phyloP scores from a whole-genome alignment of 2,329 filamentous ascomycete genomes.

The Karstenula rhodostoma region DNA sequence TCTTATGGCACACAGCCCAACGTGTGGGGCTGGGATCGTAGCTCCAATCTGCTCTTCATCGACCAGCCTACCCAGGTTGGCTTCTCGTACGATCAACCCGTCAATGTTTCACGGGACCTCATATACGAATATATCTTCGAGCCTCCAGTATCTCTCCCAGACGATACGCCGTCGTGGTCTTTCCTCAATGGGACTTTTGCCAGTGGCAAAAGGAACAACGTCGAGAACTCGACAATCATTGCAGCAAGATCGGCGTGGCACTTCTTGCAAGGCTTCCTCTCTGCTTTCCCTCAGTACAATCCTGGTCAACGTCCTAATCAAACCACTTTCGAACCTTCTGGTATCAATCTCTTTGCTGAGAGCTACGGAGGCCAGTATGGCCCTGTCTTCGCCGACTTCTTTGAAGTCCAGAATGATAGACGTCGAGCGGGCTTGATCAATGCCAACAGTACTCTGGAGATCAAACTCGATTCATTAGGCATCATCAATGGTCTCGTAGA shows the following conservation, averaged over 20 bases:
- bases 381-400: conserved; percentile 66
- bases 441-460: conserved; percentile 62
- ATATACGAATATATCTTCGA: conserved; percentile 36
- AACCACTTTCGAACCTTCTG: conserved; percentile 54
- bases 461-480: conserved; percentile 69
- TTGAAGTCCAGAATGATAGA: conserved; percentile 68
- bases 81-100: conserved; percentile 71
- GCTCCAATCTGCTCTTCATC: conserved; percentile 67
- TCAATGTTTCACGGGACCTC: conserved; percentile 55
- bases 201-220: conserved; percentile 58
- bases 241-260: conserved; percentile 71
- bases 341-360: conserved; percentile 73
- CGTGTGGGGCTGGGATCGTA: conserved; percentile 72
- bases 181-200: conserved; percentile 71
- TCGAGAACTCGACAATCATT: conserved; percentile 64
- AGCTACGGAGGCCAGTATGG: conserved; percentile 77
- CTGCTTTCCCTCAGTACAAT: conserved; percentile 66
- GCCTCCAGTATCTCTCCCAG: conserved; percentile 39
- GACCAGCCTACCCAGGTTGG: conserved; percentile 74
- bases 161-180: conserved; percentile 49
- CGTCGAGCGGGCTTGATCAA: conserved; percentile 61
- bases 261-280: conserved; percentile 68
- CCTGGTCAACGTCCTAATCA: conserved; percentile 54
- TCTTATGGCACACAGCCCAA: conserved; percentile 64
- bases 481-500: conserved; percentile 78